Percentiles rank a stretch among this genome's conserved stretches.
Evolutionary conservation across 257 asterid species (phyloP).

Genomic region (Solanum arcanum): DNA sequence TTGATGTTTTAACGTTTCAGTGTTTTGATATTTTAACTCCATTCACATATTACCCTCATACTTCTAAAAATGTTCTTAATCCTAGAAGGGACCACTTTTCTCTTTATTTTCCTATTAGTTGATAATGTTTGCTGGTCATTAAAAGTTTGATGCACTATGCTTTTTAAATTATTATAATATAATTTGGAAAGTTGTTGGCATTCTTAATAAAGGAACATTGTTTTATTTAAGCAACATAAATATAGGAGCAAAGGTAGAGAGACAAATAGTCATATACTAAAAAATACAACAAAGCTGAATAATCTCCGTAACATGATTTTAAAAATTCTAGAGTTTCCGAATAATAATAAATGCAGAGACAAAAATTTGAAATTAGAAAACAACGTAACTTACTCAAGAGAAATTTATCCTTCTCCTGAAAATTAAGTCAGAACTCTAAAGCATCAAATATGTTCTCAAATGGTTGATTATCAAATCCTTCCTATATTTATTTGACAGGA

Average conservation of each 20-base stretch:
- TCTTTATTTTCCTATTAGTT: not conserved
- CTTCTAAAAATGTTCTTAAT: not conserved
- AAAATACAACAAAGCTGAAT: not conserved
- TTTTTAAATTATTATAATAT: not conserved
- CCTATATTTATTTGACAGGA: not conserved
- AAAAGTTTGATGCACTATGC: not conserved
- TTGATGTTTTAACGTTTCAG: not conserved
- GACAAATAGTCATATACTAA: not conserved
- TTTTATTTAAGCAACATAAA: not conserved
- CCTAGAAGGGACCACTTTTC: not conserved
- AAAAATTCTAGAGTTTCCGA: not conserved
- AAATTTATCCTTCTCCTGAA: not conserved
- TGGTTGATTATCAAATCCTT: not conserved
- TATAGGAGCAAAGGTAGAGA: not conserved
- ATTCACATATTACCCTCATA: not conserved
- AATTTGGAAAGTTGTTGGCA: not conserved
- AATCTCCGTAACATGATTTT: not conserved
- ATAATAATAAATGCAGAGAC: not conserved
- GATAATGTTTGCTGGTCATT: not conserved
- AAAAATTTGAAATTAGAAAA: not conserved
- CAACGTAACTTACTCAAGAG: not conserved
- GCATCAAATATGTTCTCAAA: not conserved
- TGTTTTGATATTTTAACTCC: not conserved
- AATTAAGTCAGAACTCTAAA: not conserved
- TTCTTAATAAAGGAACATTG: not conserved